A percentile compares a stretch with the other conserved stretches of the same genome.
Evolutionary conservation across 1,139 yeast genomes (phyloP).

Genomic region (Suhomyces yuchorum): DNA sequence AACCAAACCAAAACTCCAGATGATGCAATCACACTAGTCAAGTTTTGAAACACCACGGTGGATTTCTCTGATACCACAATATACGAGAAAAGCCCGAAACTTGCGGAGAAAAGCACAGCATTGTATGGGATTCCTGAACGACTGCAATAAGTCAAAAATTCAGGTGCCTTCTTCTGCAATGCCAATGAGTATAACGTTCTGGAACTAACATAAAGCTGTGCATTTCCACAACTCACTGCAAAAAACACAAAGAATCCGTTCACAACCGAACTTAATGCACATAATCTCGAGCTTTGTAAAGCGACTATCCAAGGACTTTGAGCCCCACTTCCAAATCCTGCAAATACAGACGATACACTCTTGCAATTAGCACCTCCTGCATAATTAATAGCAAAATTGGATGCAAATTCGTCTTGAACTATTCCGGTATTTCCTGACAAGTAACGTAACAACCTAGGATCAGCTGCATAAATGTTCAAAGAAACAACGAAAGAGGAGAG

Average conservation of each 20-base stretch:
- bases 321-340: constrained; percentile 59
- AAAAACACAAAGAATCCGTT: constrained; percentile 71
- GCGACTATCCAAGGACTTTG: constrained; percentile 85
- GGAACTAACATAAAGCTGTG: constrained; percentile 78
- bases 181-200: constrained; percentile 78
- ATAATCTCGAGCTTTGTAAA: constrained; percentile 65
- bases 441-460: constrained; percentile 64
- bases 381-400: constrained; percentile 38
- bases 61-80: constrained; percentile 61
- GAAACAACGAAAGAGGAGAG: constrained; percentile 74
- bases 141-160: constrained; percentile 59
- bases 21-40: constrained; percentile 66
- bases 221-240: constrained; percentile 76
- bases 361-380: constrained; percentile 46
- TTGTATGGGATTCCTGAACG: constrained; percentile 71
- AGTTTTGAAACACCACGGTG: constrained; percentile 64
- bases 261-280: constrained; percentile 60
- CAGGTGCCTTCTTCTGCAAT: constrained; percentile 69
- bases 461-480: constrained; percentile 72
- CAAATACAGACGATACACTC: constrained; percentile 37
- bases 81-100: constrained; percentile 62
- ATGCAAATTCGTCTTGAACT: constrained; percentile 22
- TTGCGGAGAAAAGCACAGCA: constrained; percentile 63
- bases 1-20: constrained; percentile 80
- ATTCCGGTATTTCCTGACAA: constrained; percentile 42